phyloP scores from a whole-genome alignment of 108 stramenopile genomes.

The Nannochloropsis oceanica region DNA sequence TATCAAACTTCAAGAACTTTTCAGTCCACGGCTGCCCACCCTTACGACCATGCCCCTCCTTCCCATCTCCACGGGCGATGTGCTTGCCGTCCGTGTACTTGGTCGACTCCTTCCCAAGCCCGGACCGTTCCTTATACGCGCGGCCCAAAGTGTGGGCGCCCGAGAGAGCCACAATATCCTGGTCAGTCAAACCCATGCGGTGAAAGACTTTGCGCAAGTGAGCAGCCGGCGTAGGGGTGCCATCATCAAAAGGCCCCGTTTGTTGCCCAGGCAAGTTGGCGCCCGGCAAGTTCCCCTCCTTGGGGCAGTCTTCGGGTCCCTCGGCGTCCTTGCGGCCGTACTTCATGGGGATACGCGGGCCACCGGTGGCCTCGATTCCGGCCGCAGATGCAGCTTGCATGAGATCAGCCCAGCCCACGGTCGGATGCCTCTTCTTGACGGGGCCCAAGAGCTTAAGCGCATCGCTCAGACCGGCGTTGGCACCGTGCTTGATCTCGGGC shows the following conservation, averaged over 20 bases:
- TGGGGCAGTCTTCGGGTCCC: slow-evolving; percentile 30
- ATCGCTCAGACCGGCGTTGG: slow-evolving; percentile 35
- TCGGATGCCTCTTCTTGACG: slow-evolving; percentile 23
- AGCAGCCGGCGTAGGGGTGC: neutral
- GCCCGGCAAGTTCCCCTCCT: slow-evolving; percentile 35
- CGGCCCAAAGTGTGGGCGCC: slow-evolving; percentile 43
- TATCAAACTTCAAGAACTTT: slow-evolving; percentile 42
- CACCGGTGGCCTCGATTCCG: slow-evolving; percentile 22
- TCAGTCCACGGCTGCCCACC: slow-evolving; percentile 39
- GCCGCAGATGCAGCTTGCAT: slow-evolving; percentile 35
- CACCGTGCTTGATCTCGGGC: slow-evolving; percentile 40
- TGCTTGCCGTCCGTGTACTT: slow-evolving; percentile 24
- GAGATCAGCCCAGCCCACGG: slow-evolving; percentile 40
- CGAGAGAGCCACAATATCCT: slow-evolving; percentile 37
- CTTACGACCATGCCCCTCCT: slow-evolving; percentile 17
- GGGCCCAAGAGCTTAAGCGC: slow-evolving; percentile 29
- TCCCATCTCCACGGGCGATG: slow-evolving; percentile 17
- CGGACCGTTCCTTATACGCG: slow-evolving; percentile 36
- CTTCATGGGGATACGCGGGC: slow-evolving; percentile 35
- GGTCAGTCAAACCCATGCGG: slow-evolving; percentile 38
- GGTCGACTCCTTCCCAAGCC: slow-evolving; percentile 19
- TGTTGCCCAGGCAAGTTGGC: neutral
- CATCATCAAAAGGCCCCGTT: neutral
- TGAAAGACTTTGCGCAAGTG: slow-evolving; percentile 34
- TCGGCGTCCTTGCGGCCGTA: slow-evolving; percentile 36